Base-by-base conservation (phyloP, 2,329 filamentous ascomycete species). In the Claviceps capensis region DNA sequence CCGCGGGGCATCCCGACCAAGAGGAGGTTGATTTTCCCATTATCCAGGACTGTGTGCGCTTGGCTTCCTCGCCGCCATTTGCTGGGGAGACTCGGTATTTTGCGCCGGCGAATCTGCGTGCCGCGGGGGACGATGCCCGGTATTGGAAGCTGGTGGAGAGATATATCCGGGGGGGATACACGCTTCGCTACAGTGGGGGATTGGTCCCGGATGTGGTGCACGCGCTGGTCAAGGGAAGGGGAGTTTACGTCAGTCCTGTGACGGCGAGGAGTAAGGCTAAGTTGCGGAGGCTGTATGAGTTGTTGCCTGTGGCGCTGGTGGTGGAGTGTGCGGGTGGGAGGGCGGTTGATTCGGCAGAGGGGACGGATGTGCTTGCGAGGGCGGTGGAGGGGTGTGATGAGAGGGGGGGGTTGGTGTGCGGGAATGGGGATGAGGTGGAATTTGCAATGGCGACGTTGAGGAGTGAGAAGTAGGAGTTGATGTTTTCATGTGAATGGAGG, bases 191-290 rank as follows among this genome's bases (percentile, higher is more conserved):
- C 58, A 73, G 72, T 17, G 80, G 80, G 0, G 80, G 80, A 0
- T 62, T 83, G 3, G 79, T 83, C 3, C 80, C 80, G 0, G 80
- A 83, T 52, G 65, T 83, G 0, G 73, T 76, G 13, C 80, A 83
- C 53, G 71, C 74, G 4, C 64, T 83, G 7, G 72, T 76, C 54
- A 82, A 83, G 62, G 77, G 78, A 0, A 78, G 83, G 51, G 80
- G 80, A 1, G 61, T 83, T 1, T 83, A 82, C 58, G 59, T 82
- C 2, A 78, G 73, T 1, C 80, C 80, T 0, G 77, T 80, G 5
- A 77, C 77, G 1, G 60, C 55, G 0, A 60, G 60, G 9, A 78
- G 72, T 58, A 68, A 67, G 56, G 76, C 80, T 0, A 83, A 83
- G 68, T 62, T 83, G 54, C 67, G 80, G 37, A 65, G 74, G 6